A percentile compares a stretch with the other conserved stretches of the same genome.
Evolutionary conservation across 176 grass and related monocot species (phyloP).

Genomic region (Oryza brachyantha): DNA sequence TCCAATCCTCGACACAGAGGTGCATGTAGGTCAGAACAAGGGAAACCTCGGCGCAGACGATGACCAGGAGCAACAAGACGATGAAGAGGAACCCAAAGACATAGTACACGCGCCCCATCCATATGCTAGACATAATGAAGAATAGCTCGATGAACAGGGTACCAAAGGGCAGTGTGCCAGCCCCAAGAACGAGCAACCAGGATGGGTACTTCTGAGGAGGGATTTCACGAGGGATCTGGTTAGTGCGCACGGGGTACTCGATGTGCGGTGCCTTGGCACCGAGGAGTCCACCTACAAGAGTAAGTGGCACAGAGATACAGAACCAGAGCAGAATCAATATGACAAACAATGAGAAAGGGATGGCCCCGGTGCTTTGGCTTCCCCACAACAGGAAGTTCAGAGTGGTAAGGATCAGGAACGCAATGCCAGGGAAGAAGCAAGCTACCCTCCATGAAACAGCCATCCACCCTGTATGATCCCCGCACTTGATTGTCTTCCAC

Average conservation of each 20-base stretch:
- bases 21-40: slow-evolving; percentile 86
- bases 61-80: slow-evolving; percentile 62
- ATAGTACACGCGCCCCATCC: slow-evolving; percentile 78
- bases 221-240: slow-evolving; percentile 80
- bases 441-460: slow-evolving; percentile 61
- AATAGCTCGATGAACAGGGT: slow-evolving; percentile 85
- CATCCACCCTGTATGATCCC: slow-evolving; percentile 66
- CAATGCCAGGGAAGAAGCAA: slow-evolving; percentile 85
- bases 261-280: slow-evolving; percentile 73
- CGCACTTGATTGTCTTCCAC: slow-evolving; percentile 77
- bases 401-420: slow-evolving; percentile 73
- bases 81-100: slow-evolving; percentile 79
- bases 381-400: slow-evolving; percentile 85
- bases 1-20: slow-evolving; percentile 78
- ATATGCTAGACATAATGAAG: slow-evolving; percentile 91
- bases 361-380: slow-evolving; percentile 75
- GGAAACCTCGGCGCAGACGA: slow-evolving; percentile 74
- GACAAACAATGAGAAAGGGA: slow-evolving; percentile 63
- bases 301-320: slow-evolving; percentile 74
- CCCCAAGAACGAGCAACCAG: slow-evolving; percentile 73
- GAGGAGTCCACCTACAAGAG: slow-evolving; percentile 63
- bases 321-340: slow-evolving; percentile 77
- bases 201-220: slow-evolving; percentile 79
- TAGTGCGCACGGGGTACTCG: slow-evolving; percentile 74
- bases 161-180: slow-evolving; percentile 72